A percentile compares a stretch with the other conserved stretches of the same genome.
phyloP scores from a whole-genome alignment of 2,329 filamentous ascomycete genomes.

The Didymella arachidicola region DNA sequence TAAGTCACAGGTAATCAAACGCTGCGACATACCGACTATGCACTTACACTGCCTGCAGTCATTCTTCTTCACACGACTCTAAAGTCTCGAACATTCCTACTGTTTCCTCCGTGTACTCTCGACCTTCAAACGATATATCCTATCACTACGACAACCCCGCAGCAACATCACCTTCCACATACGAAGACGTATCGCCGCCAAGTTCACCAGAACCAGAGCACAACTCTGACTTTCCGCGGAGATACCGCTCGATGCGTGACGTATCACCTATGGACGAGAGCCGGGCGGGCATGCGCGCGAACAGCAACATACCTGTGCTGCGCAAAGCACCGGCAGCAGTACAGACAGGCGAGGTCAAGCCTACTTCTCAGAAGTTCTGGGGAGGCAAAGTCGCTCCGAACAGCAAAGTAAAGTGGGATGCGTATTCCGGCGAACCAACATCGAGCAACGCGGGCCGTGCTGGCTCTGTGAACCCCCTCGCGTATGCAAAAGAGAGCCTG shows the following conservation, averaged over 20 bases:
- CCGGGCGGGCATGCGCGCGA: constrained; percentile 25
- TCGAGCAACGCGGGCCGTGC: constrained; percentile 61
- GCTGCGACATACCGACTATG: background rate
- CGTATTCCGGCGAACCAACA: constrained; percentile 71
- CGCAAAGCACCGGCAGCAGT: constrained; percentile 41
- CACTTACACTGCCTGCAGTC: constrained; percentile 25
- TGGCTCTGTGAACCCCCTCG: constrained; percentile 64
- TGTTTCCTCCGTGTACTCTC: constrained; percentile 68
- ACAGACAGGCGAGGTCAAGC: constrained; percentile 28
- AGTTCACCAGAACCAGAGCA: constrained; percentile 50
- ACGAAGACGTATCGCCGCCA: constrained; percentile 49
- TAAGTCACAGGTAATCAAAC: constrained; percentile 29
- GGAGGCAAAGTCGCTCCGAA: constrained; percentile 47
- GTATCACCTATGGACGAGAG: constrained; percentile 53
- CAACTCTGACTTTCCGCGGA: constrained; percentile 31
- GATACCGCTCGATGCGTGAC: constrained; percentile 48
- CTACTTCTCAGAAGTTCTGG: constrained; percentile 46
- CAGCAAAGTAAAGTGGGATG: constrained; percentile 64
- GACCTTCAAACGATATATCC: constrained; percentile 55
- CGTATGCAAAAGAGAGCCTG: constrained; percentile 35
- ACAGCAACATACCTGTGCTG: constrained; percentile 46
- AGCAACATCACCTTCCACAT: constrained; percentile 30
- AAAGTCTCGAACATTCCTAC: constrained; percentile 41
- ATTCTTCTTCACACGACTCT: constrained; percentile 36
- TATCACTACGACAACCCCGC: constrained; percentile 36